Base-by-base conservation (phyloP, 352 stramenopile genomes). In the Phytophthora aleatoria region DNA sequence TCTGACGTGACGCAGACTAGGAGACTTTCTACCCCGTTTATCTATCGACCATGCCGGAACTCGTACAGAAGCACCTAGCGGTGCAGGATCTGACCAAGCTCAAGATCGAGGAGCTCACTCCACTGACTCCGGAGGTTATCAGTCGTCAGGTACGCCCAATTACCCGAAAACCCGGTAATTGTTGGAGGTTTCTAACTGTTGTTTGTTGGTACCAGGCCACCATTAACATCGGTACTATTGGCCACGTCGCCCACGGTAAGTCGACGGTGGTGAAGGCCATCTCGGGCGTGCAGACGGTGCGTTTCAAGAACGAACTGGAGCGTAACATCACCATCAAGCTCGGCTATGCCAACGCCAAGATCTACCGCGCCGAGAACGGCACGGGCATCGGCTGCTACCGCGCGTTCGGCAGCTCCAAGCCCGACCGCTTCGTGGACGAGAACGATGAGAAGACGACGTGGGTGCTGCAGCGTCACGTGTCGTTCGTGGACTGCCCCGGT, bases 281-380 rank as follows among this genome's bases (percentile, higher is more conserved):
- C 62, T 99, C 96, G 50, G 98, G 98, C 63, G 97, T 99, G n/a
- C 96, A 99, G 81, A 98, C 96, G 5, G 95, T 99, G 49, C 94
- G 95, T 33, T 99, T 98, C 76, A 99, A 98, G 82, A 99, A 99
- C 79, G 98, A 99, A 76, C 79, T 99, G 65, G 97, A 99, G 78
- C 94, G 98, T 72, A 99, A 99, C 87, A 99, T 99, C 78, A 99
- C 98, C 56, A 99, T 99, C 87, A 99, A 99, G 85, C 86, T 99
- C n/a, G 98, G 98, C 56, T 99, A 99, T 76, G 98, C 98, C 56
- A 99, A 99, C 77, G 98, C 98, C 51, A 99, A 99, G 86, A 99
- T 99, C 79, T 99, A 99, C 90, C 73, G 83, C 58, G 86, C 85
- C 10, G 88, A 96, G 67, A 93, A 91, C 55, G 83, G 77, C 48